Percentiles rank a stretch among this genome's conserved stretches.
Conservation (phyloP, 2,329 filamentous ascomycete genomes). For the Cytospora piceicola region DNA sequence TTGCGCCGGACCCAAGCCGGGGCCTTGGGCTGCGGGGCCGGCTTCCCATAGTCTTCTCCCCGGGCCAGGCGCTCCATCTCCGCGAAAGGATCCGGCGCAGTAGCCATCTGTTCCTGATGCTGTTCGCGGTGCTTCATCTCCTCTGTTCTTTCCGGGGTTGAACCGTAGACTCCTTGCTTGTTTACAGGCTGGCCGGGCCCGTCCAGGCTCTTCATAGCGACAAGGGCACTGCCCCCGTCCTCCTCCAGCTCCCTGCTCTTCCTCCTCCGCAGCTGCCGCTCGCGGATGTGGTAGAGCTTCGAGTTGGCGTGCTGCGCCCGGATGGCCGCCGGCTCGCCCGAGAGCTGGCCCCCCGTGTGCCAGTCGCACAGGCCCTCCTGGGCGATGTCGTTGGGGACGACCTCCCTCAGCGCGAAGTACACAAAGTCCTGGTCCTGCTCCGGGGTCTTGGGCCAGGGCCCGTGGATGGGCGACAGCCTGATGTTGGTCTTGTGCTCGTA, state of each 20-base stretch:
- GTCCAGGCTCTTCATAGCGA: constrained; percentile 15
- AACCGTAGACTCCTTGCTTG: too few relatives aligned
- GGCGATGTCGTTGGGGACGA: constrained; percentile 45
- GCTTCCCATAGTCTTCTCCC: not conserved
- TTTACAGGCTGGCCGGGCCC: not conserved
- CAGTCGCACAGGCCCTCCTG: constrained; percentile 50
- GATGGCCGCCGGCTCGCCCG: constrained; percentile 31
- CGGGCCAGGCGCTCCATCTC: not conserved
- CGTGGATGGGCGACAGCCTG: constrained; percentile 43
- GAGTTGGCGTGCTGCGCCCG: constrained; percentile 30
- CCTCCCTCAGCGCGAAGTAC: constrained; percentile 43
- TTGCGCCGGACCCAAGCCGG: constrained; percentile 14
- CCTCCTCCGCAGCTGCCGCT: constrained; percentile 25
- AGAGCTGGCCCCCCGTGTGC: constrained; percentile 39
- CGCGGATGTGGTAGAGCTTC: constrained; percentile 20
- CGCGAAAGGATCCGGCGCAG: not conserved
- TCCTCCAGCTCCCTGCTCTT: not conserved
- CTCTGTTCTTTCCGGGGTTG: not conserved
- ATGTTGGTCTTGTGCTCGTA: constrained; percentile 48
- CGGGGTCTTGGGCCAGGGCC: constrained; percentile 46
- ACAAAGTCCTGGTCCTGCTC: constrained; percentile 39
- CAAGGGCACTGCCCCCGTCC: constrained; percentile 6
- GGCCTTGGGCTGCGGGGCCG: not conserved
- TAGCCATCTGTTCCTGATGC: not conserved
- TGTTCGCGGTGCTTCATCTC: not conserved